Percentiles rank a stretch among this genome's conserved stretches.
Evolutionary conservation across 371 early-diverging fungal species (phyloP).

Genomic region (Nosema muscidifuracis): DNA sequence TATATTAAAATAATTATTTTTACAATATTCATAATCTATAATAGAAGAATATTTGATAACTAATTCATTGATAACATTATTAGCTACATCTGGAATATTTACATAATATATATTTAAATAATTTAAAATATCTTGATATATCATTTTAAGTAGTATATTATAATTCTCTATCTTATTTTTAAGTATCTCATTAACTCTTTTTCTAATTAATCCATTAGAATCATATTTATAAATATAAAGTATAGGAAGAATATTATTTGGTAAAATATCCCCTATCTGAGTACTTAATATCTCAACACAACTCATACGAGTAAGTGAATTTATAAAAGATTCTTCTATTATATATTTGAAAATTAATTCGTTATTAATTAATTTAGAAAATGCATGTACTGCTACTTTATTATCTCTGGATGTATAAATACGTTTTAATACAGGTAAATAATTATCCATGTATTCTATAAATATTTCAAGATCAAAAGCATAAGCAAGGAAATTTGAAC

Average conservation of each 20-base stretch:
- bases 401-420: slow-evolving; percentile 15
- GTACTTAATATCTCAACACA: slow-evolving; percentile 19
- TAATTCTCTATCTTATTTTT: slow-evolving; percentile 28
- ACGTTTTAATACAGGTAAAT: slow-evolving; percentile 22
- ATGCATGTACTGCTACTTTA: slow-evolving; percentile 27
- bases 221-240: slow-evolving; percentile 38
- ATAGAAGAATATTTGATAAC: neutral
- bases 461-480: slow-evolving; percentile 42
- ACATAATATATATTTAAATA: neutral
- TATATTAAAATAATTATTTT: neutral
- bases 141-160: slow-evolving; percentile 21
- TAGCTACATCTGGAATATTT: neutral
- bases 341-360: neutral
- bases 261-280: neutral
- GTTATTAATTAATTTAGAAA: neutral
- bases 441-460: slow-evolving; percentile 13
- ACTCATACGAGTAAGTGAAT: neutral
- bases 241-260: slow-evolving; percentile 3
- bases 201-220: slow-evolving; percentile 21
- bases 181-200: slow-evolving; percentile 36
- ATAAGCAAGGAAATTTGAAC: slow-evolving; percentile 24
- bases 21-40: neutral
- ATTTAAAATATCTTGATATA: slow-evolving; percentile 12
- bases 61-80: slow-evolving; percentile 4
- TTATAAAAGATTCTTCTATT: neutral